These are phyloP conservation scores for Baeospora myosura DNA, from an alignment of 1,284 basidiomycete genomes.

Conservation along the genomic window DNA sequence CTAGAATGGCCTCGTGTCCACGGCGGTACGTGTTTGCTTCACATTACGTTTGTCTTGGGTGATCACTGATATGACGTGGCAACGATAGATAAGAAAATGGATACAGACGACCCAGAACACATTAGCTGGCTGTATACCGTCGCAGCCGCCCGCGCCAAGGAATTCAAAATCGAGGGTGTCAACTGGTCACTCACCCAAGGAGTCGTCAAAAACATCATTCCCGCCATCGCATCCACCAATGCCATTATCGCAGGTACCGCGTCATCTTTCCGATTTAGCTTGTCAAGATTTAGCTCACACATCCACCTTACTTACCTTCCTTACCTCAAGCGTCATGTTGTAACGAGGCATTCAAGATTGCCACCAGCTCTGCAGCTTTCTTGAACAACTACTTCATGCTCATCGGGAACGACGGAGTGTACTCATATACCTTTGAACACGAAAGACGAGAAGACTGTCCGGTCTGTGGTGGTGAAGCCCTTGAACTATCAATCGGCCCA, in stretches of 20 bases:
- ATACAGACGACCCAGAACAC: conserved; percentile 95
- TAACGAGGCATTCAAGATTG: conserved; percentile 99
- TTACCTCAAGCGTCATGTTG: conserved; percentile 79
- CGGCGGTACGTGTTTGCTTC: conserved; percentile 49
- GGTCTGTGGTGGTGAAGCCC: conserved; percentile 89
- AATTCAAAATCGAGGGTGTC: conserved; percentile 96
- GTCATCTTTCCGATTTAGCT: background rate
- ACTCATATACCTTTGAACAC: conserved; percentile 97
- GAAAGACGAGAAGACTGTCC: conserved; percentile 91
- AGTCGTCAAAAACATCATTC: conserved; percentile 99
- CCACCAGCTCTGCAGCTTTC: conserved; percentile 88
- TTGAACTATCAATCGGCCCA: conserved; percentile 60
- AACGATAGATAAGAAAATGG: conserved; percentile 79
- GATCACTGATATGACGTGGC: conserved; percentile 10
- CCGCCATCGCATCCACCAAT: conserved; percentile 94
- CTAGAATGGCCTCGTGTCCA: conserved; percentile 94
- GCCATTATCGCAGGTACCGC: conserved; percentile 85
- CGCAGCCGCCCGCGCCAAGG: conserved; percentile 76
- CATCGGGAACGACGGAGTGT: conserved; percentile 92
- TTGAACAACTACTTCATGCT: conserved; percentile 99
- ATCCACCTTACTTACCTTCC: background rate
- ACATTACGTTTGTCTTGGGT: background rate
- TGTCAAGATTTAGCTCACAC: conserved; percentile 1
- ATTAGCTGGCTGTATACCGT: conserved; percentile 89
- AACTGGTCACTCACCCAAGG: conserved; percentile 98